Evolutionary conservation across 805 yeast species (phyloP).

Genomic region (Saccharomycodes ludwigii): DNA sequence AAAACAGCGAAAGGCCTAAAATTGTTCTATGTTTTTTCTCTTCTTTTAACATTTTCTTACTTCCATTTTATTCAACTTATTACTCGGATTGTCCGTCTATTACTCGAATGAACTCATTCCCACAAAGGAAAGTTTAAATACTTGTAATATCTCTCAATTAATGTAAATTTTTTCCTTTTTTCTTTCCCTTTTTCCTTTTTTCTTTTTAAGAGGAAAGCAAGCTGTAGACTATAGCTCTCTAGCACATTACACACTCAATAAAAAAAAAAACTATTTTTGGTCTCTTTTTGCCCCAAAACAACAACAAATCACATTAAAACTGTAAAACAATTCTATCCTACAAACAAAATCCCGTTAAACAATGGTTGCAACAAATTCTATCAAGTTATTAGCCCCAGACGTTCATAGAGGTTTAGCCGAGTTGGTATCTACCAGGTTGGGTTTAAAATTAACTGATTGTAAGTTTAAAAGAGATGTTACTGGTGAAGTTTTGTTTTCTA

Average conservation of each 20-base stretch:
- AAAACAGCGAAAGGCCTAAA: too few relatives aligned
- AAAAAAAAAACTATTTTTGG: background rate
- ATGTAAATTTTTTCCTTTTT: too few relatives aligned
- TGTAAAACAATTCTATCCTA: background rate
- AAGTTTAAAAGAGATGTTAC: conserved; percentile 55
- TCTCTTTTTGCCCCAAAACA: background rate
- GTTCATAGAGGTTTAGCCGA: conserved; percentile 58
- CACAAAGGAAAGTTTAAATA: too few relatives aligned
- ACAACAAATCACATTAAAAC: too few relatives aligned
- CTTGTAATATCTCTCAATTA: too few relatives aligned
- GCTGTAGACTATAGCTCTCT: background rate
- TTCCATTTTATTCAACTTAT: too few relatives aligned
- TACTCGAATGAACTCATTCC: too few relatives aligned
- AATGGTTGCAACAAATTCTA: conserved; percentile 58
- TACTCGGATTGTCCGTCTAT: too few relatives aligned
- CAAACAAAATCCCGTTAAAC: background rate
- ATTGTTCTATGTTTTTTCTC: too few relatives aligned
- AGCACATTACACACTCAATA: background rate
- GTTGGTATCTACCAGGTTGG: conserved; percentile 51
- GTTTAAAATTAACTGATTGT: conserved; percentile 48
- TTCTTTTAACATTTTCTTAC: too few relatives aligned
- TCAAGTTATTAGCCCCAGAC: conserved; percentile 56
- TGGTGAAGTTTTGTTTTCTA: conserved; percentile 63
- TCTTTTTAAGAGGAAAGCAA: too few relatives aligned
- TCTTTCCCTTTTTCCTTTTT: background rate